phyloP scores from a whole-genome alignment of 2,329 filamentous ascomycete genomes.

The Ophiobolus disseminans region DNA sequence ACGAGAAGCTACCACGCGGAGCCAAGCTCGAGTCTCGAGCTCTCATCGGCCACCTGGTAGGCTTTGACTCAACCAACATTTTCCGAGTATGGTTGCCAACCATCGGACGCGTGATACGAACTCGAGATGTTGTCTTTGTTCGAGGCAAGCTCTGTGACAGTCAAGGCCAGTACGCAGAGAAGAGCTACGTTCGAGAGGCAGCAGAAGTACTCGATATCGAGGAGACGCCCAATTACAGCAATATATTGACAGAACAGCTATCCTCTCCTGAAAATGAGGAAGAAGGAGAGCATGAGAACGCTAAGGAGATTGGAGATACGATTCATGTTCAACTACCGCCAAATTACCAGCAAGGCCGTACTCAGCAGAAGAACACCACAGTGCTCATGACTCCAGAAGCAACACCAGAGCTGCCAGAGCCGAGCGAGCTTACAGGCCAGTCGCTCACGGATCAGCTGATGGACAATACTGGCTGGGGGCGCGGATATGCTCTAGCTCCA shows the following conservation, averaged over 20 bases:
- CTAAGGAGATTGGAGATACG: neutral
- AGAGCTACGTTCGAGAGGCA: neutral
- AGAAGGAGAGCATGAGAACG: neutral
- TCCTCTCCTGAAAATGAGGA: neutral
- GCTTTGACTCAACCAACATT: conserved; percentile 19
- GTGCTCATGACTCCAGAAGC: neutral
- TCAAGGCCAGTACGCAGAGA: neutral
- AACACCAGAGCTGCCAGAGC: neutral
- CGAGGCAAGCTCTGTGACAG: neutral
- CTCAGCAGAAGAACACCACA: neutral
- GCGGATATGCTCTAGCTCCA: neutral
- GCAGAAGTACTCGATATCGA: conserved; percentile 2
- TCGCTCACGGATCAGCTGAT: neutral
- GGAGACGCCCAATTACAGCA: conserved; percentile 1
- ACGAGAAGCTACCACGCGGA: neutral
- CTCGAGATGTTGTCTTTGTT: conserved; percentile 10
- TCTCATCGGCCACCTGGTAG: conserved; percentile 18
- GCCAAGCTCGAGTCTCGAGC: conserved; percentile 12
- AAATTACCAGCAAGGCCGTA: neutral
- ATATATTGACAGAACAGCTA: conserved; percentile 1
- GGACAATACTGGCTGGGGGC: conserved; percentile 1
- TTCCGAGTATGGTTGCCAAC: conserved; percentile 14
- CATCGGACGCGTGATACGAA: conserved; percentile 1
- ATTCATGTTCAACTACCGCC: neutral
- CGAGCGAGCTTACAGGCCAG: neutral